These are phyloP conservation scores for Parmelia sp. DNA, from an alignment of 495 filamentous ascomycete species.

Conservation along the genomic window DNA sequence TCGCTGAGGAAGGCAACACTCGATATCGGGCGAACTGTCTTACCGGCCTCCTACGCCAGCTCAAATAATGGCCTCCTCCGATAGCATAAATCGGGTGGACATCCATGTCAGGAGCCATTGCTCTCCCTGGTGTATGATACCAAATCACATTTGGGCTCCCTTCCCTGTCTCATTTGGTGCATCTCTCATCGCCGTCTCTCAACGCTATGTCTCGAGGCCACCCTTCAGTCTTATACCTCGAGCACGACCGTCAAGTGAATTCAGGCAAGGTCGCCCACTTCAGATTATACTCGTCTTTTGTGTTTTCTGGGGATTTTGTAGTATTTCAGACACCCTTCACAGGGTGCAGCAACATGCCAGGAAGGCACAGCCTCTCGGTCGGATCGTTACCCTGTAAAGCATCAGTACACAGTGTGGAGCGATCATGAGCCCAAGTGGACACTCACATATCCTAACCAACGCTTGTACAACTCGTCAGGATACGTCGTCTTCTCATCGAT, in stretches of 20 bases:
- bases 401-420: neutral
- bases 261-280: neutral
- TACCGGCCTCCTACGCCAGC: neutral
- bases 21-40: neutral
- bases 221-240: neutral
- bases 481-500: slow-evolving; percentile 16
- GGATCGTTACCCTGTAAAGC: slow-evolving; percentile 15
- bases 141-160: neutral
- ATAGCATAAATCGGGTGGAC: neutral
- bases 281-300: neutral
- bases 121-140: neutral
- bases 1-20: neutral
- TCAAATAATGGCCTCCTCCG: neutral
- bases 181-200: neutral
- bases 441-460: slow-evolving; percentile 25
- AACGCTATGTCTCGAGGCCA: neutral
- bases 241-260: neutral
- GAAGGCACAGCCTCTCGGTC: slow-evolving; percentile 21
- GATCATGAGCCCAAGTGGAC: neutral
- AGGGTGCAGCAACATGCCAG: slow-evolving; percentile 26
- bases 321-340: slow-evolving; percentile 21
- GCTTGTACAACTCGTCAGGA: slow-evolving; percentile 23
- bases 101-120: neutral
- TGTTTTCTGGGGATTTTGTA: neutral
- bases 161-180: neutral